Conservation (phyloP, 176 grass and related monocot species). For the maize (Zea mays) region DNA sequence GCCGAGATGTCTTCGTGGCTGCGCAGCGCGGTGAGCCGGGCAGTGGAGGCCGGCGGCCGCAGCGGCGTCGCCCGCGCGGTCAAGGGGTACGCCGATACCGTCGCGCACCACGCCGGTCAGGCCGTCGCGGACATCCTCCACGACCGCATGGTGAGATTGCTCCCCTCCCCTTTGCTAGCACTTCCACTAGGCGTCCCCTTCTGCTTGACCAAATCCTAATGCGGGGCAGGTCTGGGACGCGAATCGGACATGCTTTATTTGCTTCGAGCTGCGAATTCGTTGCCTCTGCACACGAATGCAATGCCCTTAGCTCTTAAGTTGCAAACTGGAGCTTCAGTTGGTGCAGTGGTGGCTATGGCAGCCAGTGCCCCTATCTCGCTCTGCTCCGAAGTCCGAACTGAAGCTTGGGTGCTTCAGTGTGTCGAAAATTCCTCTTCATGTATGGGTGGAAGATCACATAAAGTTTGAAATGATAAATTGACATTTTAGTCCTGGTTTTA, state of each 20-base stretch:
- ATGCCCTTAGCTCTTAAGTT: not conserved
- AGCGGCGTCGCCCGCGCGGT: conserved; percentile 86
- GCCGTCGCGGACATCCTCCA: conserved; percentile 86
- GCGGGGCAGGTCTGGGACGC: not conserved
- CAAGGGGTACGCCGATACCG: conserved; percentile 81
- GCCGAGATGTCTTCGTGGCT: conserved; percentile 80
- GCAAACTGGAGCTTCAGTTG: conserved; percentile 11
- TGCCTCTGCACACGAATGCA: not conserved
- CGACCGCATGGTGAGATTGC: conserved; percentile 62
- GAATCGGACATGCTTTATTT: not conserved
- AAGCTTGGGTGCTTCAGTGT: conserved; percentile 13
- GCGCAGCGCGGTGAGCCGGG: conserved; percentile 75
- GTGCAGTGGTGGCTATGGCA: not conserved
- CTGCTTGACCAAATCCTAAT: conserved; percentile 12
- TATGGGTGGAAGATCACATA: not conserved
- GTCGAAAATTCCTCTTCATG: not conserved
- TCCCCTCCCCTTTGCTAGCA: not conserved
- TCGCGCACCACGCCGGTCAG: conserved; percentile 94
- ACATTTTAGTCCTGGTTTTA: not conserved
- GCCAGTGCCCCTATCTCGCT: not conserved
- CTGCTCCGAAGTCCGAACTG: not conserved
- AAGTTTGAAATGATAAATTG: not conserved
- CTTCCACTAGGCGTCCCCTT: not conserved
- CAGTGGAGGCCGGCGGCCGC: conserved; percentile 75
- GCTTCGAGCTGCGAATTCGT: conserved; percentile 2